Base-by-base conservation (phyloP, 768 basidiomycete genomes). In the Tylopilus plumbeoviolaceoides region DNA sequence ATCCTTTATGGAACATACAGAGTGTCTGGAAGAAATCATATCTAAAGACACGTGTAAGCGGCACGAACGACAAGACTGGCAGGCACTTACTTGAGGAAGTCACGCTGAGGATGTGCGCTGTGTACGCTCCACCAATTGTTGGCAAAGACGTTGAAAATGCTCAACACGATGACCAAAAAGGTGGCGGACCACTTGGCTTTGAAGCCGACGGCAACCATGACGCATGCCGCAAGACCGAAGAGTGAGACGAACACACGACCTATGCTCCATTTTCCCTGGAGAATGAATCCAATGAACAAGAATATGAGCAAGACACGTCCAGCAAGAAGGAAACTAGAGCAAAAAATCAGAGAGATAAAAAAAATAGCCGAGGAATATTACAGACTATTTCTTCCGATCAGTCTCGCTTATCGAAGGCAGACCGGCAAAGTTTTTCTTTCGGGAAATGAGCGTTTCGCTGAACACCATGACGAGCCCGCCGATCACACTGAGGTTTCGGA, bases 1-100 rank as follows among this genome's bases (percentile, higher is more conserved):
- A 46, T 28, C 20, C 38, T 28, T 9, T 10, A 42, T 11, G 12
- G n/a, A 17, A 45, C 39, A 25, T 48, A 84, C 81, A 97, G 31
- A 97, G 79, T 30, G 94, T 98, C 73, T 98, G 94, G 89, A 97
- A 98, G 77, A 99, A 99, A 73, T 99, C 97, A 65, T 98, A 97
- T 79, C 91, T 91, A 57, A 17, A 39, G 43, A 44, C 49, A 50
- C 53, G 45, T 23, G 47, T 75, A 46, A 73, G 64, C 46, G 41
- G 41, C 21, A 54, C 31, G 43, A 38, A 46, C 20, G 14, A 53
- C 0, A 23, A 9, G 14, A 41, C 28, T 27, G 21, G 4, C n/a
- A 28, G 23, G 9, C 10, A 75, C 87, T 59, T 65, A 95, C 89
- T 98, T 98, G 65, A 98, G 82, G 85, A 98, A 99, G 68, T 99